phyloP scores from a whole-genome alignment of 2,329 filamentous ascomycete genomes.

The Fusarium tuaranense region DNA sequence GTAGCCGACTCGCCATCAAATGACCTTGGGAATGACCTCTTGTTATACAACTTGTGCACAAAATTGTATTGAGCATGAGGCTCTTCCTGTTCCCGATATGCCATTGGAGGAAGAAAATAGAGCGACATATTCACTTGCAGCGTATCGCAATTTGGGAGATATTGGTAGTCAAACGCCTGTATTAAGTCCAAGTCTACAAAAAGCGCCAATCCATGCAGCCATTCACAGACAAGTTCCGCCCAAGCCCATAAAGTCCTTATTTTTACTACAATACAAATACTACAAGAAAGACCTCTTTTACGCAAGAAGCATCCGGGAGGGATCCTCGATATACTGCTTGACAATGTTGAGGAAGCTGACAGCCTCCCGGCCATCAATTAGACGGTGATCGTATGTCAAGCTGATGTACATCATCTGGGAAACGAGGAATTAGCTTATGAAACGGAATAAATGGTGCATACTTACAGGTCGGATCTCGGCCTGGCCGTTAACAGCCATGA shows the following conservation, averaged over 20 bases:
- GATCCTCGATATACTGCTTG: constrained; percentile 52
- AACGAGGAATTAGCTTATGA: constrained; percentile 34
- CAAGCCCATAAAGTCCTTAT: not conserved
- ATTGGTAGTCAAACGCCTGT: constrained; percentile 11
- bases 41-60: not conserved
- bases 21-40: not conserved
- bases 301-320: constrained; percentile 63
- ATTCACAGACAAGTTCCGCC: constrained; percentile 9
- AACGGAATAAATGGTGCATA: constrained; percentile 39
- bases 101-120: too few species aligned
- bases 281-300: constrained; percentile 25
- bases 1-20: constrained; percentile 4
- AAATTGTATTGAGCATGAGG: not conserved
- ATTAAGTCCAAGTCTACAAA: constrained; percentile 17
- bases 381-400: constrained; percentile 64
- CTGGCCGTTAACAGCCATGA: constrained; percentile 69
- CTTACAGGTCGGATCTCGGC: constrained; percentile 51
- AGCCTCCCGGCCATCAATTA: constrained; percentile 69
- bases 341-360: constrained; percentile 65
- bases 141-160: not conserved
- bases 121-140: not conserved
- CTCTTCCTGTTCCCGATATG: not conserved
- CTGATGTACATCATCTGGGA: constrained; percentile 61
- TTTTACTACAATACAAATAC: constrained; percentile 33
- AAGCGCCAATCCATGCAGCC: constrained; percentile 31